Evolutionary conservation across 192 early-diverging fungal genomes (phyloP), one percentile per base, ranked within the genome.

Genomic region (Rhizophagus clarus): DNA sequence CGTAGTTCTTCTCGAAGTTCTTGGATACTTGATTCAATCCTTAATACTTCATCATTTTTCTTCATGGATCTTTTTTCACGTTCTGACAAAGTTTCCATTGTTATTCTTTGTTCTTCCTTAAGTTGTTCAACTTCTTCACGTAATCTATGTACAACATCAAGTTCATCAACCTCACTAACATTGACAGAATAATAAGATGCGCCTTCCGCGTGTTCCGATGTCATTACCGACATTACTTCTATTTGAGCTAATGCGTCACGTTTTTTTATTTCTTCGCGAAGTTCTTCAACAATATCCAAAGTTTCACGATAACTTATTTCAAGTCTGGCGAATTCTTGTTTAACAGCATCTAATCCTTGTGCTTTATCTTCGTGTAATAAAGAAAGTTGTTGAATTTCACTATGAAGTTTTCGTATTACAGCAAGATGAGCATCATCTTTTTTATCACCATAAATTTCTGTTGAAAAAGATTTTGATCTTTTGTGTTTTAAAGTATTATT

Each of bases 241-340:
- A 49, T 9, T 69, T 67, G 77, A 17, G 66, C 64, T 11, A 69
- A 51, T 12, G 34, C 66, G 9, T 79, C 77, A 79, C 77, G 77
- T 3, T 14, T 66, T 29, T 79, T 79, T 7, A 79, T 69, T 69
- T 79, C 77, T 31, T 79, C 64, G 0, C 77, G 63, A 26, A 79
- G 61, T 68, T 79, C 77, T 69, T 69, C 77, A 56, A 79, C 66
- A 56, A 79, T 45, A 45, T 79, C 77, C 8, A 79, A 22, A 56
- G 37, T 69, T 79, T 60, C 66, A 79, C 66, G 77, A 69, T 79
- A 61, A 69, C 17, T 69, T 37, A 79, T 79, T 49, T 79, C 77
- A 20, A 68, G 22, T 51, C 28, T 26, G 24, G 77, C 66, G 29
- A 79, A 69, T 69, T 79, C 77, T 79, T 79, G 62, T 28, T 69